These are phyloP conservation scores for Penicillium daleae DNA, from an alignment of 495 filamentous ascomycete species.

Conservation along the genomic window DNA sequence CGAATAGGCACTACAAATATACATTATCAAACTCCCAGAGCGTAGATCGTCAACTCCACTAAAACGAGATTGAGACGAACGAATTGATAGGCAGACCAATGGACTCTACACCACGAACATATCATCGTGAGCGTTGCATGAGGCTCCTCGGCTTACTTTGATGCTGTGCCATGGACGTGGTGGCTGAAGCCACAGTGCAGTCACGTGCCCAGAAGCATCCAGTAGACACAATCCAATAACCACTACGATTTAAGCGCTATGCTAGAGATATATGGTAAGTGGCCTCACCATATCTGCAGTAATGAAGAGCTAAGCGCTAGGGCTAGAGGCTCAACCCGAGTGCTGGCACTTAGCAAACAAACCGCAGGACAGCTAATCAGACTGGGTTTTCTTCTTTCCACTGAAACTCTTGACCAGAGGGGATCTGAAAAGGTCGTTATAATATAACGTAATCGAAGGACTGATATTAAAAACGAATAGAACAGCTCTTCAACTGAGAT, in stretches of 20 bases:
- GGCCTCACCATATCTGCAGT: neutral
- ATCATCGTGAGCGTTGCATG: neutral
- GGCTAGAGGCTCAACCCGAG: neutral
- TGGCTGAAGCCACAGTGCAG: neutral
- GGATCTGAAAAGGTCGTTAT: too few species aligned
- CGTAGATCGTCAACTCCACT: neutral
- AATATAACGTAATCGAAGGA: too few species aligned
- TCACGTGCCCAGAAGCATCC: neutral
- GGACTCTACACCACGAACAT: neutral
- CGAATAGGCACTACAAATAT: too few species aligned
- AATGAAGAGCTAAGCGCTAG: neutral
- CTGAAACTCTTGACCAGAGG: too few species aligned
- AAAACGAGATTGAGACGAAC: neutral
- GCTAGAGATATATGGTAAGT: neutral
- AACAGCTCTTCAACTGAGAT: neutral
- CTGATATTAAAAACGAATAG: too few species aligned
- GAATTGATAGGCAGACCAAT: neutral
- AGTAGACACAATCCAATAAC: too few species aligned
- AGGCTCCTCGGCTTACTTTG: neutral
- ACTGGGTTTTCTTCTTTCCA: too few species aligned
- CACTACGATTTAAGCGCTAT: too few species aligned
- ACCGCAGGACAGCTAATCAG: neutral
- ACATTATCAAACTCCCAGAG: too few species aligned
- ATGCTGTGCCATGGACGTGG: too few species aligned
- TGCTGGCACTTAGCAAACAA: neutral